Evolutionary conservation across 2,329 filamentous ascomycete species (phyloP).

Genomic region (Aureobasidium sp.): DNA sequence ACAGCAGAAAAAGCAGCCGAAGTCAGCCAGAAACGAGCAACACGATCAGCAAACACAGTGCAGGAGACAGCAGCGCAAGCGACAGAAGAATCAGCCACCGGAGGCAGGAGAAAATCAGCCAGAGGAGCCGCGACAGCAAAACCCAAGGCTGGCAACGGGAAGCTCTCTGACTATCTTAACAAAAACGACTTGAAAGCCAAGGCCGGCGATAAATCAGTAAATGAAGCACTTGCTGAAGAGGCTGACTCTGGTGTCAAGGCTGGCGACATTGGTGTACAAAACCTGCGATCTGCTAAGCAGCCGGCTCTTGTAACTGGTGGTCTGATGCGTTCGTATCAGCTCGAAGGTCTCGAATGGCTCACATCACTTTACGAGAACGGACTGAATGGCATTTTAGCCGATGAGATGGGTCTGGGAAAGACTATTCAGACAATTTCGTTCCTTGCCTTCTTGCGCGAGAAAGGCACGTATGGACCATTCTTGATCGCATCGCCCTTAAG

Average conservation of each 20-base stretch:
- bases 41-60: constrained; percentile 26
- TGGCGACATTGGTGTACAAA: constrained; percentile 53
- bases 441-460: constrained; percentile 78
- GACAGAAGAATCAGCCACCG: constrained; percentile 7
- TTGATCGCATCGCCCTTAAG: constrained; percentile 84
- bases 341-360: constrained; percentile 94
- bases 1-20: constrained; percentile 39
- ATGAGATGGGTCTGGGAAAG: constrained; percentile 92
- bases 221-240: constrained; percentile 50
- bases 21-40: constrained; percentile 38
- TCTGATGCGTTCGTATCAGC: constrained; percentile 86
- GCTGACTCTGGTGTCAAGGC: constrained; percentile 51
- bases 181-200: constrained; percentile 49
- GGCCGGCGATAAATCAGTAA: constrained; percentile 44
- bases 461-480: constrained; percentile 81
- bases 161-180: constrained; percentile 53
- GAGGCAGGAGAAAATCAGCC: constrained; percentile 2
- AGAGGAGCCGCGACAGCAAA: constrained; percentile 29
- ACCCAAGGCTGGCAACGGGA: constrained; percentile 28
- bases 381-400: constrained; percentile 81
- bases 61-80: constrained; percentile 18
- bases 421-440: constrained; percentile 86
- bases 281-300: constrained; percentile 74
- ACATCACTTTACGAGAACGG: constrained; percentile 76
- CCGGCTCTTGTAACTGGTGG: constrained; percentile 79